phyloP scores from a whole-genome alignment of 345 rosid species.

The Physaria fendleri region DNA sequence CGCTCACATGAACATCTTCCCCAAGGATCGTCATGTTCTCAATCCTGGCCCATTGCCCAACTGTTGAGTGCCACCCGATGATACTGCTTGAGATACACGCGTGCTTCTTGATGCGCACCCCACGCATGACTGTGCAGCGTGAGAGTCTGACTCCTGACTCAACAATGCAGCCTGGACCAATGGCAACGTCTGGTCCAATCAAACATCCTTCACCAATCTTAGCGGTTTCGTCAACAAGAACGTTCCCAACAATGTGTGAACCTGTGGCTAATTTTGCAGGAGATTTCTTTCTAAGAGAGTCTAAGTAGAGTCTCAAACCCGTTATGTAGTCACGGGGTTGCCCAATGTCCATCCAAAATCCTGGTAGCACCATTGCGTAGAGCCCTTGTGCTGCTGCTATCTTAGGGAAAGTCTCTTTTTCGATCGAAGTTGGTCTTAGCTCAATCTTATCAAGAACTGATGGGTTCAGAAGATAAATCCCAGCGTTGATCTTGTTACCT shows the following conservation, averaged over 20 bases:
- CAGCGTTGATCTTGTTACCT: slow-evolving; percentile 91
- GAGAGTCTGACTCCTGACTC: slow-evolving; percentile 83
- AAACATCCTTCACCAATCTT: slow-evolving; percentile 73
- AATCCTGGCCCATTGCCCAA: slow-evolving; percentile 78
- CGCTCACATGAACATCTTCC: slow-evolving; percentile 70
- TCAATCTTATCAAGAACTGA: slow-evolving; percentile 73
- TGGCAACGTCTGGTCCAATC: slow-evolving; percentile 84
- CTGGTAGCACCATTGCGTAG: slow-evolving; percentile 80
- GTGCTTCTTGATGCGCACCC: slow-evolving; percentile 68
- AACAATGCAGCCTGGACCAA: too few species aligned
- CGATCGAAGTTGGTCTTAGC: slow-evolving; percentile 75
- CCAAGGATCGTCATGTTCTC: slow-evolving; percentile 91
- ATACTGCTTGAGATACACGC: slow-evolving; percentile 76
- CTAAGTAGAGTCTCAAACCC: slow-evolving; percentile 78
- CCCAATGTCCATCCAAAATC: slow-evolving; percentile 99
- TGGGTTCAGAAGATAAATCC: slow-evolving; percentile 72
- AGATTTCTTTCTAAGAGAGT: too few species aligned
- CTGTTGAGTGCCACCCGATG: slow-evolving; percentile 84
- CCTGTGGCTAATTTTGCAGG: too few species aligned
- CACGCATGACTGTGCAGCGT: slow-evolving; percentile 84
- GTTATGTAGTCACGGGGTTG: slow-evolving; percentile 82
- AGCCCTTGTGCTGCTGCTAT: slow-evolving; percentile 56
- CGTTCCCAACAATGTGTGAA: too few species aligned
- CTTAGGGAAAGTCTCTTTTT: slow-evolving; percentile 82
- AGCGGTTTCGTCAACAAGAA: too few species aligned